phyloP scores from a whole-genome alignment of 169 alveolate species.

The Cyclospora cayetanensis region DNA sequence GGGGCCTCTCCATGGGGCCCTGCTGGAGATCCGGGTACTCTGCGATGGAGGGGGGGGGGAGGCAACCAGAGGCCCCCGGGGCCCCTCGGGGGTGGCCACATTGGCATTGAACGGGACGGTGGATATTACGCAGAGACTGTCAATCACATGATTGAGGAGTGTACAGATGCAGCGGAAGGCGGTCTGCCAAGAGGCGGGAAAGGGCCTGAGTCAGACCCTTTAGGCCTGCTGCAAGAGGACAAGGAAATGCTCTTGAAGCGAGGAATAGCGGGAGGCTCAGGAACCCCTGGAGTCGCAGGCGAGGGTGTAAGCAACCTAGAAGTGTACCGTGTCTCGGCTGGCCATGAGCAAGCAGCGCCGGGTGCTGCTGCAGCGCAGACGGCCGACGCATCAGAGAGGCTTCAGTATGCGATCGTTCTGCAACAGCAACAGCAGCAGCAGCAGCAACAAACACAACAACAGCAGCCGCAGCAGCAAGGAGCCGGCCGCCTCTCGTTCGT shows the following conservation, averaged over 20 bases:
- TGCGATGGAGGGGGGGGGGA: conserved; percentile 1
- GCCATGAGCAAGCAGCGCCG: neutral
- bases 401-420: neutral
- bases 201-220: neutral
- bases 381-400: neutral
- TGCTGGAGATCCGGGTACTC: neutral
- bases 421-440: conserved; percentile 23
- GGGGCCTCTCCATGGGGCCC: neutral
- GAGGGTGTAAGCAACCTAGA: neutral
- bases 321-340: neutral
- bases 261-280: neutral
- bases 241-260: neutral
- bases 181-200: neutral
- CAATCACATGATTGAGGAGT: neutral
- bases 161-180: conserved; percentile 2
- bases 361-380: conserved; percentile 24
- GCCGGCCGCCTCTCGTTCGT: neutral
- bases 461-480: neutral
- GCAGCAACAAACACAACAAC: conserved; percentile 1
- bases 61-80: neutral
- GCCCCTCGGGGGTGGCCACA: conserved; percentile 12
- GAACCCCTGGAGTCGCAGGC: conserved; percentile 20
- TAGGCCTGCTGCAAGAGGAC: neutral
- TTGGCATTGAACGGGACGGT: conserved; percentile 2
- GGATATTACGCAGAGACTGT: conserved; percentile 29